Evolutionary conservation across 371 early-diverging fungal species (phyloP), one percentile per base, ranked within the genome.

Genomic region (Zychaea mexicana): DNA sequence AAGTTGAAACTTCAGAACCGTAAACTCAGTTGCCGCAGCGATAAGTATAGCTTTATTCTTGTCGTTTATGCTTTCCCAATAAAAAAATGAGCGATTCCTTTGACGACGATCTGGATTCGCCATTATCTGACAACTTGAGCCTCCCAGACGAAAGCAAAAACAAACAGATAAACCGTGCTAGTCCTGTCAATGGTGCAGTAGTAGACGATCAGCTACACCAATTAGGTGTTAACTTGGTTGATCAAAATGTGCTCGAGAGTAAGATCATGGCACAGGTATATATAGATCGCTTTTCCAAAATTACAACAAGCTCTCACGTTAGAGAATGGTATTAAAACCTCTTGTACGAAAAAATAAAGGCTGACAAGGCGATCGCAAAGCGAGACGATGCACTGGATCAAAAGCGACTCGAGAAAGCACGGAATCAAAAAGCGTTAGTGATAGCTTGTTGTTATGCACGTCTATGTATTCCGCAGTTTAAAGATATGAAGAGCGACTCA

Each of bases 221-320:
- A 13, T 67, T 85, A 7, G 86, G 86, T 4, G 85, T 90, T 10
- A 82, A 81, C 42, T 69, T 88, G 22, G 77, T 88, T 0, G 90
- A 91, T 68, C 91, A 91, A 68, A 69, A 68, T 19, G 73, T 67
- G 1, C 72, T 93, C 9, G 93, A 93, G 61, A 72, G 76, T 26
- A 70, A 85, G 21, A 83, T 93, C 39, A 89, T 90, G 61, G 81
- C 76, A 21, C 77, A 86, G 77, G 91, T 87, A 65, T n/a, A 65
- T 45, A 2, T 6, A 22, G 3, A 12, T 42, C 4, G 0, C n/a
- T 12, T 8, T 39, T 2, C 4, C n/a, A 39, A 39, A 8, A 8
- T 42, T 12, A 12, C n/a, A 42, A 42, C 13, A 42, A 42, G n/a
- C n/a, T n/a, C n/a, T n/a, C n/a, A n/a, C n/a, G n/a, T n/a, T 32